Evolutionary conservation across 2,329 filamentous ascomycete species (phyloP).

Genomic region (Pyrenochaeta sp.): DNA sequence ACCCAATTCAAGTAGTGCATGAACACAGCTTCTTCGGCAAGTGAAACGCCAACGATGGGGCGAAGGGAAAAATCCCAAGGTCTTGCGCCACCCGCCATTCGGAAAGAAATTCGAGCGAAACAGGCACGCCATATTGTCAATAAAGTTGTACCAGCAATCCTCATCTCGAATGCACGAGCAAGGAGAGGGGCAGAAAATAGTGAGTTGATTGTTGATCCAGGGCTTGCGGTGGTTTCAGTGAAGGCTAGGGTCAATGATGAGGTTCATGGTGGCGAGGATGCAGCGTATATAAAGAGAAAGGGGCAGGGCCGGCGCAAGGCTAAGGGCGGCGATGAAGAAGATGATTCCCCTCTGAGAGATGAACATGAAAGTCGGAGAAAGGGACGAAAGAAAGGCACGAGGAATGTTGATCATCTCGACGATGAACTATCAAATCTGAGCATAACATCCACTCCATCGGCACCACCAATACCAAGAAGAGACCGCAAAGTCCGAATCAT

Average conservation of each 20-base stretch:
- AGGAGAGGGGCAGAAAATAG: slow-evolving; percentile 62
- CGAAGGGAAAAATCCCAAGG: slow-evolving; percentile 47
- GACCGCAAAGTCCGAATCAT: slow-evolving; percentile 56
- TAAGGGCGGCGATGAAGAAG: slow-evolving; percentile 21
- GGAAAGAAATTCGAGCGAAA: slow-evolving; percentile 58
- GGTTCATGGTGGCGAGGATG: slow-evolving; percentile 15
- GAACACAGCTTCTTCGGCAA: too few species aligned
- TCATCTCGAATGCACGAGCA: slow-evolving; percentile 63
- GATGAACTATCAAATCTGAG: slow-evolving; percentile 19
- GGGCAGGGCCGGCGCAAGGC: slow-evolving; percentile 43
- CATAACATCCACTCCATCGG: neutral
- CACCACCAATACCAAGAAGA: slow-evolving; percentile 2
- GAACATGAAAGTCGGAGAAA: slow-evolving; percentile 15
- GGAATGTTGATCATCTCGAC: slow-evolving; percentile 18
- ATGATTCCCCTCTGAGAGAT: slow-evolving; percentile 7
- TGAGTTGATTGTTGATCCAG: slow-evolving; percentile 58
- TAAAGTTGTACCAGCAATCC: slow-evolving; percentile 65
- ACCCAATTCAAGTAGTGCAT: neutral
- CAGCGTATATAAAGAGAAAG: slow-evolving; percentile 43
- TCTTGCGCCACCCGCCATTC: slow-evolving; percentile 47
- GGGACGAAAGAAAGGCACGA: slow-evolving; percentile 17
- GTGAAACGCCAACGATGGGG: slow-evolving; percentile 37
- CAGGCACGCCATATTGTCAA: slow-evolving; percentile 66
- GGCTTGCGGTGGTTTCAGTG: slow-evolving; percentile 10
- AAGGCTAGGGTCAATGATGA: slow-evolving; percentile 1